Evolutionary conservation across 1,139 yeast genomes (phyloP).

Genomic region (Lodderomyces margitis): DNA sequence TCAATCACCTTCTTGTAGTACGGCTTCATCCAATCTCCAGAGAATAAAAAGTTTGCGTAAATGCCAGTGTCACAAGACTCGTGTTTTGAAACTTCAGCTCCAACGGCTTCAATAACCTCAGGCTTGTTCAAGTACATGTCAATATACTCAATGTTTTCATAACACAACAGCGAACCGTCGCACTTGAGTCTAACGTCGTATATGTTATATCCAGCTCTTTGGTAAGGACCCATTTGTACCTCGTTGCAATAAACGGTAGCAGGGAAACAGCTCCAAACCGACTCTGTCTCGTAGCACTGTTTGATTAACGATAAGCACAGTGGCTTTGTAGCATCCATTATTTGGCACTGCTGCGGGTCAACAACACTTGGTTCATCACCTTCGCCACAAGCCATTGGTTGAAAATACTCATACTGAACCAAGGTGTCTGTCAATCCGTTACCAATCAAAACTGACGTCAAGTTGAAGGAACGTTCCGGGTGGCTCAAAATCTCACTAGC

Average conservation of each 20-base stretch:
- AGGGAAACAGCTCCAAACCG: slow-evolving; percentile 92
- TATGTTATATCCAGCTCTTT: slow-evolving; percentile 85
- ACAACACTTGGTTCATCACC: slow-evolving; percentile 86
- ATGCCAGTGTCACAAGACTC: slow-evolving; percentile 83
- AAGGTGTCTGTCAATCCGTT: slow-evolving; percentile 94
- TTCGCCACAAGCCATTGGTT: slow-evolving; percentile 96
- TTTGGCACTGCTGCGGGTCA: slow-evolving; percentile 72
- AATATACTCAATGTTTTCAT: slow-evolving; percentile 35
- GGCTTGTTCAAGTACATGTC: slow-evolving; percentile 36
- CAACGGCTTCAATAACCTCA: slow-evolving; percentile 65
- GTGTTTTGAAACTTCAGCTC: slow-evolving; percentile 84
- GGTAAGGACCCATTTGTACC: slow-evolving; percentile 83
- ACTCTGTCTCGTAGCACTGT: slow-evolving; percentile 72
- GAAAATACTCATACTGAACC: slow-evolving; percentile 81
- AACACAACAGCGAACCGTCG: slow-evolving; percentile 76
- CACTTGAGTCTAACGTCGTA: slow-evolving; percentile 90
- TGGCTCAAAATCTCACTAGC: slow-evolving; percentile 84
- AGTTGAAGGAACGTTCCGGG: slow-evolving; percentile 72
- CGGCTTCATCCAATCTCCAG: slow-evolving; percentile 93
- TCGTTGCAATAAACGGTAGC: slow-evolving; percentile 90
- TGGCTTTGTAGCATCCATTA: slow-evolving; percentile 70
- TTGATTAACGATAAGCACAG: slow-evolving; percentile 79
- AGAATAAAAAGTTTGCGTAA: slow-evolving; percentile 75
- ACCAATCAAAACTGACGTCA: slow-evolving; percentile 88
- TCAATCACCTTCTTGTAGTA: slow-evolving; percentile 65